These are phyloP conservation scores for Elsinoe batatas DNA, from an alignment of 2,329 filamentous ascomycete species.

Conservation along the genomic window DNA sequence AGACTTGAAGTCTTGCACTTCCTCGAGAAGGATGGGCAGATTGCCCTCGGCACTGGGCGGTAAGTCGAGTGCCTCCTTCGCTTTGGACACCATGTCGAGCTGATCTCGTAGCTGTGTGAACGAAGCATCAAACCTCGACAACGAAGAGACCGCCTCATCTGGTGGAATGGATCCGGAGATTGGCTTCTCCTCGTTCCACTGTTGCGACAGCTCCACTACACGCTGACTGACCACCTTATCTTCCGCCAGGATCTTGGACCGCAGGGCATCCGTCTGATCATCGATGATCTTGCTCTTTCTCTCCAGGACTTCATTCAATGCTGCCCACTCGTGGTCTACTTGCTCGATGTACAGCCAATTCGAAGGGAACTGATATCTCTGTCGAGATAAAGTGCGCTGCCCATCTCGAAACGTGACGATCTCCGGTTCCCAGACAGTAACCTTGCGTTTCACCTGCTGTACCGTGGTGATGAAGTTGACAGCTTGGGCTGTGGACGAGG, in stretches of 20 bases:
- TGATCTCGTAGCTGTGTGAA: conserved; percentile 80
- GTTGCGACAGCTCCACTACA: conserved; percentile 69
- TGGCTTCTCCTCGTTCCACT: conserved; percentile 96
- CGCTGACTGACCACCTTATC: conserved; percentile 85
- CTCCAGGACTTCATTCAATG: conserved; percentile 80
- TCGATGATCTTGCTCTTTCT: conserved; percentile 92
- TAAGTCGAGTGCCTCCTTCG: conserved; percentile 91
- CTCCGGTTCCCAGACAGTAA: conserved; percentile 88
- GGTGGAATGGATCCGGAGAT: conserved; percentile 90
- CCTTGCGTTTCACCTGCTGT: conserved; percentile 89
- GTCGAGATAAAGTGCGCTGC: conserved; percentile 79
- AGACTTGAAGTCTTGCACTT: conserved; percentile 97
- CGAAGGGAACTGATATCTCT: conserved; percentile 84
- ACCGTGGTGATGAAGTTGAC: conserved; percentile 98
- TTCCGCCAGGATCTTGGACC: conserved; percentile 89
- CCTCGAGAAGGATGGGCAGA: conserved; percentile 79
- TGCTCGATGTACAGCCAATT: conserved; percentile 97
- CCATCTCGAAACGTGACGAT: conserved; percentile 94
- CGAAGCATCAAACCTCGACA: conserved; percentile 72
- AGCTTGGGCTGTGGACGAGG: conserved; percentile 89
- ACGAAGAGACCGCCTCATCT: conserved; percentile 72
- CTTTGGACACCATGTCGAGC: conserved; percentile 86
- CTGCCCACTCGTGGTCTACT: conserved; percentile 91
- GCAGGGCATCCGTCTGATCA: conserved; percentile 88
- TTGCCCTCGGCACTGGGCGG: conserved; percentile 69